Conservation (phyloP, 148 eudicot species). For the Chenopodium formosanum region DNA sequence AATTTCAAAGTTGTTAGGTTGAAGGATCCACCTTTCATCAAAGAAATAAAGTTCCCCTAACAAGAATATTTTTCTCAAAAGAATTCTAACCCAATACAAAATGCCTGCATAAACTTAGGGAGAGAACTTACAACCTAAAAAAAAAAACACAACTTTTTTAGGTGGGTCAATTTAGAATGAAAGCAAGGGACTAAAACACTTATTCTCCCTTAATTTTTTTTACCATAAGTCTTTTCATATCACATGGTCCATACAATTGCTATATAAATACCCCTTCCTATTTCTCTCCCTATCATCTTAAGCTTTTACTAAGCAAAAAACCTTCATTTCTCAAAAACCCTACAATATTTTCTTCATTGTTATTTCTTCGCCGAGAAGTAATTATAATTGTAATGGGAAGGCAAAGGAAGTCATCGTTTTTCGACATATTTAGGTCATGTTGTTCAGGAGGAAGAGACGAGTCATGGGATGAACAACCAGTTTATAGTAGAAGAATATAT, state of each 20-base stretch:
- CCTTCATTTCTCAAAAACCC: background rate
- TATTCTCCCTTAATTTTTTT: conserved; percentile 19
- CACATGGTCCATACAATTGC: conserved; percentile 21
- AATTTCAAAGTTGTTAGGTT: conserved; percentile 21
- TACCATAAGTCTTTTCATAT: conserved; percentile 28
- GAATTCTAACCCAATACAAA: background rate
- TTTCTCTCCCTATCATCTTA: background rate
- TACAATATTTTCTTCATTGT: background rate
- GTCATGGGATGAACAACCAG: conserved; percentile 25
- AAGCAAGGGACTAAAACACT: conserved; percentile 38
- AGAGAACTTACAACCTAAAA: background rate
- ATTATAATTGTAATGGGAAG: conserved; percentile 19
- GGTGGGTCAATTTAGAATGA: conserved; percentile 18
- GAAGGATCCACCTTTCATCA: conserved; percentile 13
- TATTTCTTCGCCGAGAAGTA: background rate
- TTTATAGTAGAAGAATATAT: conserved; percentile 26
- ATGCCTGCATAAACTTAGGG: conserved; percentile 3
- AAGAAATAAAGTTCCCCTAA: conserved; percentile 16
- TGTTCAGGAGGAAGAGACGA: conserved; percentile 31
- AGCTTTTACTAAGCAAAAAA: background rate
- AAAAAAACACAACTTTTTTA: conserved; percentile 14
- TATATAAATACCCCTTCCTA: conserved; percentile 16
- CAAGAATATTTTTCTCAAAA: conserved; percentile 11
- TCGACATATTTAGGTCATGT: conserved; percentile 34
- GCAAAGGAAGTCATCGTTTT: conserved; percentile 28